Conservation (phyloP, 768 basidiomycete species). For the Trametes punicea region DNA sequence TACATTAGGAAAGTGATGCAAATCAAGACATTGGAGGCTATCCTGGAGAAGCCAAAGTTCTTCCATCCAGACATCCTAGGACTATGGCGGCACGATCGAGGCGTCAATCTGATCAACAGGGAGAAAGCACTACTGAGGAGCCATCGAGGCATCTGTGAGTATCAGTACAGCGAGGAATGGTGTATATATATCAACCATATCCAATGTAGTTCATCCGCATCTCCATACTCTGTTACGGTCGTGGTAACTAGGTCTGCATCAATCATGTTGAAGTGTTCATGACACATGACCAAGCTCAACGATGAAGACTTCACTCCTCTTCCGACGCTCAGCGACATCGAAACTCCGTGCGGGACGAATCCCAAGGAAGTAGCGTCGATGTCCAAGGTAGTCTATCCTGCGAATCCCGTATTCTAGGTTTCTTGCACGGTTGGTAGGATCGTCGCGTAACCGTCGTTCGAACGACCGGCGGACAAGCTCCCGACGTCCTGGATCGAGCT, state of each 20-base stretch:
- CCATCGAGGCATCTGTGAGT: background rate
- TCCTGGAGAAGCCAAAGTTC: too few relatives aligned
- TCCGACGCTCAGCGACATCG: background rate
- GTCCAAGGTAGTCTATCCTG: constrained; percentile 6
- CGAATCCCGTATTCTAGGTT: constrained; percentile 8
- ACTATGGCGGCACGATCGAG: too few relatives aligned
- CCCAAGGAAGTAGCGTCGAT: background rate
- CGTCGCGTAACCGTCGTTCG: constrained; percentile 1
- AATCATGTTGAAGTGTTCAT: background rate
- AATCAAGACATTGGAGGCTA: too few relatives aligned
- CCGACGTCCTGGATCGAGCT: constrained; percentile 18
- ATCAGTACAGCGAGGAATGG: too few relatives aligned
- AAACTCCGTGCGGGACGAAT: background rate
- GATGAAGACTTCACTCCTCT: constrained; percentile 2
- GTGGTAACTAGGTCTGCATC: too few relatives aligned
- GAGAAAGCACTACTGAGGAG: background rate
- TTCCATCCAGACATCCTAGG: too few relatives aligned
- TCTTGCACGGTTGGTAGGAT: constrained; percentile 1
- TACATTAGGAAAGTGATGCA: too few relatives aligned
- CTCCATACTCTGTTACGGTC: too few relatives aligned
- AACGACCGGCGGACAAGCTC: background rate
- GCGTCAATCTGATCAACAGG: background rate
- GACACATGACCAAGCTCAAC: constrained; percentile 2
- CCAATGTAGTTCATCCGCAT: too few relatives aligned
- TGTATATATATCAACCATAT: too few relatives aligned